A percentile compares a stretch with the other conserved stretches of the same genome.
These are phyloP conservation scores for Filobasidium wieringae DNA, from an alignment of 768 basidiomycete species.

Conservation along the genomic window DNA sequence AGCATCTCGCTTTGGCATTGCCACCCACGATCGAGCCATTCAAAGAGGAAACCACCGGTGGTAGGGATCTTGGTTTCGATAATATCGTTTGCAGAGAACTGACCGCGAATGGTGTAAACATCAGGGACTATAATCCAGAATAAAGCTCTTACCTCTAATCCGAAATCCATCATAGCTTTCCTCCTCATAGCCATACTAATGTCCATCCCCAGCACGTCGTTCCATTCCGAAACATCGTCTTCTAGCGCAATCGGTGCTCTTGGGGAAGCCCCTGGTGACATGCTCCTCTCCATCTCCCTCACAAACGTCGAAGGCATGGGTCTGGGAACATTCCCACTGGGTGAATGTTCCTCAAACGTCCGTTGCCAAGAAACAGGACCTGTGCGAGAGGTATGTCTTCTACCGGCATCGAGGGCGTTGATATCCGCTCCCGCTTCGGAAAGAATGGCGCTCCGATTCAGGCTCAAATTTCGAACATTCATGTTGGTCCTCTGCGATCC, in stretches of 20 bases:
- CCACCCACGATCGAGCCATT: slow-evolving; percentile 33
- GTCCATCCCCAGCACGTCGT: slow-evolving; percentile 23
- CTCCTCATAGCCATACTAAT: slow-evolving; percentile 26
- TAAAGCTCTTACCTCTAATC: slow-evolving; percentile 27
- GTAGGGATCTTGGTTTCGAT: slow-evolving; percentile 27
- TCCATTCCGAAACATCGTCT: slow-evolving; percentile 15
- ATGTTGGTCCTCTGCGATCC: background rate
- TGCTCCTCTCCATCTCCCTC: no score
- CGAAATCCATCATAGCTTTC: slow-evolving; percentile 32
- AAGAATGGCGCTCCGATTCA: background rate
- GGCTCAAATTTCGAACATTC: background rate
- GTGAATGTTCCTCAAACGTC: no score
- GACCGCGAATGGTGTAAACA: background rate
- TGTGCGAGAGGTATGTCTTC: no score
- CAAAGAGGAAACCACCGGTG: slow-evolving; percentile 25
- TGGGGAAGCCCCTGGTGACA: no score
- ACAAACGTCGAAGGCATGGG: no score
- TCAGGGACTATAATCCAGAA: background rate
- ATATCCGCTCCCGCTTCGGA: no score
- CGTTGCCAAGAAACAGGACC: no score
- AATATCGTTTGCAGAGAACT: slow-evolving; percentile 29
- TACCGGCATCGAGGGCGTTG: no score
- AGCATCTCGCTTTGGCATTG: no score
- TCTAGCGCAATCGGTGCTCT: no score
- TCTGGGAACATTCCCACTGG: no score